Evolutionary conservation across 805 yeast genomes (phyloP).

Genomic region (Kazachstania psychrophila): DNA sequence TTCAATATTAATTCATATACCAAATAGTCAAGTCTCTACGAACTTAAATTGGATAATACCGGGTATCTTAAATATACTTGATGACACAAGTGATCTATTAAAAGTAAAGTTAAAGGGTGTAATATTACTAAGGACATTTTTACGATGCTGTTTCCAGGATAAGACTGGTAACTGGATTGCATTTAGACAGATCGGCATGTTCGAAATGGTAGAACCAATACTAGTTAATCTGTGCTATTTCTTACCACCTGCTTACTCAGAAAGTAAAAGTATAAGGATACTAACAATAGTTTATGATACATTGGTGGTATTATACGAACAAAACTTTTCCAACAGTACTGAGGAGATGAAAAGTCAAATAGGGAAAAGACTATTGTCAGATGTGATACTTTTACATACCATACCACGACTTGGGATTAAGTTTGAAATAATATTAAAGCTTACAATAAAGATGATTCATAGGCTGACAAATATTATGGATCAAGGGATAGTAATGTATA

Average conservation of each 20-base stretch:
- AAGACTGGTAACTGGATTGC: constrained; percentile 14
- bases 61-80: constrained; percentile 26
- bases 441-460: constrained; percentile 6
- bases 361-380: constrained; percentile 14
- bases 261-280: constrained; percentile 11
- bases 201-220: constrained; percentile 19
- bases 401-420: constrained; percentile 21
- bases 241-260: constrained; percentile 22
- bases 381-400: constrained; percentile 18
- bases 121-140: constrained; percentile 12
- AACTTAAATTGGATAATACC: constrained; percentile 30
- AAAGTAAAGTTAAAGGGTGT: constrained; percentile 23
- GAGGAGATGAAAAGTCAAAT: constrained; percentile 7
- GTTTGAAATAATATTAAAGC: constrained; percentile 14
- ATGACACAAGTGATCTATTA: constrained; percentile 21
- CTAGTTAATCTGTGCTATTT: constrained; percentile 20
- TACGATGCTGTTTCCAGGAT: constrained; percentile 12
- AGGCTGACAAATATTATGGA: constrained; percentile 3
- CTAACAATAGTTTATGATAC: constrained; percentile 19
- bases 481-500: constrained; percentile 8
- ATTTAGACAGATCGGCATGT: constrained; percentile 21
- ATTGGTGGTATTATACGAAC: constrained; percentile 13
- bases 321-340: constrained; percentile 2
- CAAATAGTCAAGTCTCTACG: constrained; percentile 15
- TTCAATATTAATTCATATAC: constrained; percentile 13